Evolutionary conservation across 164 flowering plant species (phyloP), one percentile per base, ranked within the genome.

Genomic region (Umbilicus rupestris): DNA sequence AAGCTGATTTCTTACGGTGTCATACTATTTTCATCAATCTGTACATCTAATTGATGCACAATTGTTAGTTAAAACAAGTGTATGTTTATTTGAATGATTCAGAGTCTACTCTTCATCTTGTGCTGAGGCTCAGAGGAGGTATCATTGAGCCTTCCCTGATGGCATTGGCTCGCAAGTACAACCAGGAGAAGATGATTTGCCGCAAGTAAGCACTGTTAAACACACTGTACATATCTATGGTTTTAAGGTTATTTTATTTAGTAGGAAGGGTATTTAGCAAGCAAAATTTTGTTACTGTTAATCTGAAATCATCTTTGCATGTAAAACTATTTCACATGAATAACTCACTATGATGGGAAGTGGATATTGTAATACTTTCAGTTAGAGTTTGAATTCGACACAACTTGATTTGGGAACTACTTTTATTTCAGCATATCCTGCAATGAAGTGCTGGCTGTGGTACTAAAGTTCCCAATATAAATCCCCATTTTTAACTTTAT

Each of bases 101-200:
- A 83, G 87, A 81, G 33, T 81, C 84, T 5, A 82, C 85, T 1
- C 75, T 82, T 57, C 85, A 82, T 69, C 74, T 84, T 33, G 85
- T 84, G 64, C 52, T 84, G 71, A 77, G 87, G 75, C 85, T 84
- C 35, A 76, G 87, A 0, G 87, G 87, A 39, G 87, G 87, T 3
- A 82, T 84, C 29, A 84, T 84, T 7, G 85, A 84, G 74, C 87
- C 87, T 46, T 82, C 84, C 45, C 62, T 83, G 74, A 81, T 81
- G 84, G 84, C 84, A 60, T 69, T 83, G 78, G 87, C 85, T 55
- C 83, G 87, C 49, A 83, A 82, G 49, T 81, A 80, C 75, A 84
- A 84, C 30, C 84, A 82, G 50, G 87, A 82, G n/a, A 84, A 84
- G 74, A 80, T 73, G 79, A 82, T 84, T 42, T 84, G 85, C 82